phyloP scores from a whole-genome alignment of 2,329 filamentous ascomycete genomes.

The Epichloe gansuensis region DNA sequence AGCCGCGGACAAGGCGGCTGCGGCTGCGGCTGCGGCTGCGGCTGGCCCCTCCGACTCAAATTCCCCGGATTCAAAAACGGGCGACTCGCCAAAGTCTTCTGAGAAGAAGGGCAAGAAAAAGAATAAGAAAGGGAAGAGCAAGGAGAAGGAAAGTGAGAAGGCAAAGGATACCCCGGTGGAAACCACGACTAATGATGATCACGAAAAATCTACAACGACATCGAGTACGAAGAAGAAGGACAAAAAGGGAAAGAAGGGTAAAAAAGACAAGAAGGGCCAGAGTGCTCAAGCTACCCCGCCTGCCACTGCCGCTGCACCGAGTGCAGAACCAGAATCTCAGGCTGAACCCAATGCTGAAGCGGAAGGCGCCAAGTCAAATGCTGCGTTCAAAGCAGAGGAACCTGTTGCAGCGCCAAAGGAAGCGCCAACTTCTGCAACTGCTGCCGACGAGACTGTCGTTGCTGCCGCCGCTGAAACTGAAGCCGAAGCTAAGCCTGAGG shows the following conservation, averaged over 20 bases:
- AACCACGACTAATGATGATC: conserved; percentile 9
- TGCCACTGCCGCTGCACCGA: background rate
- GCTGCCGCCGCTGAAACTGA: background rate
- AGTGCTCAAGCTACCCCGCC: background rate
- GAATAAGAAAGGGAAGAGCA: conserved; percentile 12
- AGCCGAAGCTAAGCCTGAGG: background rate
- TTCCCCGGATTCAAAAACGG: conserved; percentile 5
- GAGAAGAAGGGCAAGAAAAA: conserved; percentile 8
- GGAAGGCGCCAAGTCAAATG: conserved; percentile 3
- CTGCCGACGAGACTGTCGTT: background rate
- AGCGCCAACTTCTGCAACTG: background rate
- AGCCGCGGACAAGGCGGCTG: conserved; percentile 1
- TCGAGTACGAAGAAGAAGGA: conserved; percentile 13
- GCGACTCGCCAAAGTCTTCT: conserved; percentile 3
- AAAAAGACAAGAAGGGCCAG: conserved; percentile 12
- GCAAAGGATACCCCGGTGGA: conserved; percentile 6
- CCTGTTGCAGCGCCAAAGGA: background rate
- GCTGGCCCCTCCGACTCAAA: background rate
- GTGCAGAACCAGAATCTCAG: conserved; percentile 2
- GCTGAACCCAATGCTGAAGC: conserved; percentile 7
- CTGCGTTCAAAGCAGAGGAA: background rate
- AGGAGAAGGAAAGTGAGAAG: conserved; percentile 6
- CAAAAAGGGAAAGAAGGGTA: conserved; percentile 13
- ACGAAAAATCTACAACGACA: conserved; percentile 6
- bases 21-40: background rate